These are phyloP conservation scores for Lathyrus oleraceus DNA, from an alignment of 306 rosid species.

Conservation along the genomic window DNA sequence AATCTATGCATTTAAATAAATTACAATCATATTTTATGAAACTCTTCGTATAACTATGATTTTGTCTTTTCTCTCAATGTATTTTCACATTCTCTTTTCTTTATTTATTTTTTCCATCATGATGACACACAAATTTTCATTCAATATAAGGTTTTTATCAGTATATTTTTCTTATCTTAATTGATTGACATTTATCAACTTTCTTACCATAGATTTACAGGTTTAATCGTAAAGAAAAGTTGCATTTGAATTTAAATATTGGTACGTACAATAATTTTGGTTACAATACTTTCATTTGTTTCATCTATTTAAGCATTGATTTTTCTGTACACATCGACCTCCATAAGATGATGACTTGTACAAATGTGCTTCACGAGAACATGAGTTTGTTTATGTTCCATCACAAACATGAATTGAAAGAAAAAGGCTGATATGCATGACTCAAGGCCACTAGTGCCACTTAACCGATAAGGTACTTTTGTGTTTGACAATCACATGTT, in stretches of 20 bases:
- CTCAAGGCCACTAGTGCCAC: not conserved
- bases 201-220: not conserved
- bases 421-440: not conserved
- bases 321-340: not conserved
- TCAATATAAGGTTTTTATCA: too few species aligned
- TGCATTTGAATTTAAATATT: not conserved
- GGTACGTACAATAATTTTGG: not conserved
- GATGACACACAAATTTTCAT: too few species aligned
- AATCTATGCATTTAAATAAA: too few species aligned
- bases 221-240: not conserved
- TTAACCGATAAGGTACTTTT: constrained; percentile 16
- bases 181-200: not conserved
- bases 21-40: too few species aligned
- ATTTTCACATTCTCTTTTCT: too few species aligned
- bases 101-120: too few species aligned
- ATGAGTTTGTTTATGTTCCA: not conserved
- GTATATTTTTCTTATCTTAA: too few species aligned
- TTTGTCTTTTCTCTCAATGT: too few species aligned
- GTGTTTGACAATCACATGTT: constrained; percentile 31
- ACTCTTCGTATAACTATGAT: too few species aligned
- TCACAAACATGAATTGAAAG: not conserved
- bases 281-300: not conserved
- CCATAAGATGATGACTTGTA: not conserved
- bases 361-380: not conserved
- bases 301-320: not conserved